Evolutionary conservation across 345 rosid genomes (phyloP).

Genomic region (Eucalyptus marginata): DNA sequence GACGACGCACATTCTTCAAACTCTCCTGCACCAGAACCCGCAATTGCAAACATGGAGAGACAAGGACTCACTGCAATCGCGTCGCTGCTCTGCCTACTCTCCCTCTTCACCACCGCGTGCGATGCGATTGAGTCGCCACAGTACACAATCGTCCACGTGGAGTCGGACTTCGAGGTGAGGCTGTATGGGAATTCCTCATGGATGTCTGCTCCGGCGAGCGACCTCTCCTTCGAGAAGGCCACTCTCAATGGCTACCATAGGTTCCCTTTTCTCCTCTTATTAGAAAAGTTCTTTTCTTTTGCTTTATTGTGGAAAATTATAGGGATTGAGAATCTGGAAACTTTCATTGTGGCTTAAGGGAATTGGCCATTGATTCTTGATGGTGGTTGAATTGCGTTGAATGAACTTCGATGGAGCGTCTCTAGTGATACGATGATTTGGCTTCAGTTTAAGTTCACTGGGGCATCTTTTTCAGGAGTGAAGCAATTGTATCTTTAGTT

Average conservation of each 20-base stretch:
- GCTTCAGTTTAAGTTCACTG: background rate
- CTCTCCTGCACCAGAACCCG: background rate
- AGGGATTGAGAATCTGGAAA: background rate
- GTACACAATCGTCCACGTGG: conserved; percentile 31
- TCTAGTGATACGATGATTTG: background rate
- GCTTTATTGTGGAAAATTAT: background rate
- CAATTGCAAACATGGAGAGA: background rate
- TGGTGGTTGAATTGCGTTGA: background rate
- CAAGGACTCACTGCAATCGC: background rate
- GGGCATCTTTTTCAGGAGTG: background rate
- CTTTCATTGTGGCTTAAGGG: background rate
- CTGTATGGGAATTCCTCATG: conserved; percentile 33
- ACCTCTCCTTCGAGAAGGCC: conserved; percentile 49
- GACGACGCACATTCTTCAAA: background rate
- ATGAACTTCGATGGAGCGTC: background rate
- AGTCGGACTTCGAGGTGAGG: conserved; percentile 59
- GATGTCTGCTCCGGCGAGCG: conserved; percentile 36
- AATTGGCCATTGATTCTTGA: background rate
- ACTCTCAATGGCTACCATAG: conserved; percentile 51
- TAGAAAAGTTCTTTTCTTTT: background rate
- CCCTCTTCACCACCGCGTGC: background rate
- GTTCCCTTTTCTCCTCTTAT: background rate
- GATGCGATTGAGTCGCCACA: conserved; percentile 32
- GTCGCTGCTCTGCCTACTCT: background rate
- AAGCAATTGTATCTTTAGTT: background rate